Evolutionary conservation across 78 protist genomes (phyloP), one percentile per base, ranked within the genome.

Genomic region (Acrasis kona): DNA sequence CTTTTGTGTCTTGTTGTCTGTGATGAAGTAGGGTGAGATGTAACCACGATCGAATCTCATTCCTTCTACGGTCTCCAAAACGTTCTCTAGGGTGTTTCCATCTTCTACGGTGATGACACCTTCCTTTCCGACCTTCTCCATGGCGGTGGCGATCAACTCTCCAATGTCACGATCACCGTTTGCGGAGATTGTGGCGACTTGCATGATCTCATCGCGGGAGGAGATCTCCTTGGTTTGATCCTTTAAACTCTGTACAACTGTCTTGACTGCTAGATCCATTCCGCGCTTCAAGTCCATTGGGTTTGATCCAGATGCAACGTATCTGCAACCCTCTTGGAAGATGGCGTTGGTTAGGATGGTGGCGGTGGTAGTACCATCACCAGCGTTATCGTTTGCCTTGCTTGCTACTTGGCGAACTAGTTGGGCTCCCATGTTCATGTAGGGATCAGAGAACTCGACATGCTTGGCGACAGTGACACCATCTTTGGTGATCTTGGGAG

Each of bases 401-500:
- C 74, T 77, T 50, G 99, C 98, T 2, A 95, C 99, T 27, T 81
- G 82, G 74, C 84, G 79, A 19, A 92, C 90, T 67, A 93, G 85
- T 81, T 88, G 94, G 3, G 99, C 99, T 35, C 99, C 99, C 57
- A 96, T 67, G 88, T 97, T 97, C 84, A 86, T 80, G 66, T 31
- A 81, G 67, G 74, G 71, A 84, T 95, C 94, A 65, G 41, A 32
- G 80, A 97, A 92, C 77, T 97, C 98, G 66, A 97, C 84, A 74
- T 77, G 68, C 91, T 92, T 96, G 70, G 99, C 99, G 3, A 97
- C 99, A 5, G 98, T 95, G 70, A 97, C 99, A 78, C 99, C 99
- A 70, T 97, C 99, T 93, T 97, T 97, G 78, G 99, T 97, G 95
- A 97, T 97, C 84, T 92, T 88, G 36, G 99, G 99, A 7, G 91